phyloP scores from a whole-genome alignment of 208 protist species.

The Acanthamoeba lenticulata region DNA sequence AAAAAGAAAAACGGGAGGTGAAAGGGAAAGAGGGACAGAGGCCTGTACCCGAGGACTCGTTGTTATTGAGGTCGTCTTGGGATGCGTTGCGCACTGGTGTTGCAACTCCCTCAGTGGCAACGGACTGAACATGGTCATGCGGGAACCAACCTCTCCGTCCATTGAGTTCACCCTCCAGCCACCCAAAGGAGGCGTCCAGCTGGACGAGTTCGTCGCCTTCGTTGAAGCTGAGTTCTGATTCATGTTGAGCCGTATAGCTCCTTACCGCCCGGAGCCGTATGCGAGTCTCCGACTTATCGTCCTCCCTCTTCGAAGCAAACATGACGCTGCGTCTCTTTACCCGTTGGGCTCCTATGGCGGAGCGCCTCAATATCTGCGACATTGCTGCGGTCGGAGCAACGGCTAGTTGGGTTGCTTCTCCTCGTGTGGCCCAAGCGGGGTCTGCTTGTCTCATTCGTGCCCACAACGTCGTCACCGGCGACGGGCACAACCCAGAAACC shows the following conservation, averaged over 20 bases:
- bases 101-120: neutral
- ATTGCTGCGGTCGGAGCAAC: too few species aligned
- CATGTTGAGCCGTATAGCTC: neutral
- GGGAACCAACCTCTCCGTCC: neutral
- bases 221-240: neutral
- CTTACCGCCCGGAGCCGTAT: neutral
- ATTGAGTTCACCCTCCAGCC: neutral
- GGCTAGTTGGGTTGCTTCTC: too few species aligned
- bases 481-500: too few species aligned
- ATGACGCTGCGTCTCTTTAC: neutral
- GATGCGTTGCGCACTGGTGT: neutral
- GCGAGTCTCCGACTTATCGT: too few species aligned
- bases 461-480: too few species aligned
- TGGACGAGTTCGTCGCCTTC: neutral
- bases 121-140: neutral
- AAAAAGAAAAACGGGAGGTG: too few species aligned
- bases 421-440: too few species aligned
- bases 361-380: too few species aligned
- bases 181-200: conserved; percentile 3
- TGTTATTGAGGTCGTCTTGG: too few species aligned
- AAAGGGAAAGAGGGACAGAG: too few species aligned
- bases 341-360: neutral
- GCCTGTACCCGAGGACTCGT: too few species aligned
- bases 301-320: neutral
- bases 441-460: too few species aligned